These are phyloP conservation scores for Chenopodium suecicum DNA, from an alignment of 148 eudicot species.

Conservation along the genomic window DNA sequence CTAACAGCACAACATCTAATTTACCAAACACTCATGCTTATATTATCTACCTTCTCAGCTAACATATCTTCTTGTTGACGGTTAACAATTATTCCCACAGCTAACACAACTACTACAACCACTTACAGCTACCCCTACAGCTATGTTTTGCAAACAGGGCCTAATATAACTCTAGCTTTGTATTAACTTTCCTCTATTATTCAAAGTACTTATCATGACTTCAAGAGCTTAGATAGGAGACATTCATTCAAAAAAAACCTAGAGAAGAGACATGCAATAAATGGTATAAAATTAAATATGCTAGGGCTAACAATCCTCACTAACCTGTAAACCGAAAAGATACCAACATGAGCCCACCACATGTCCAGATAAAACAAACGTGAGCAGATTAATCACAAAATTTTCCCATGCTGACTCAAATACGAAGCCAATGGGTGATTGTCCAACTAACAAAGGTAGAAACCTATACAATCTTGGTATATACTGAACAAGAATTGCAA, in stretches of 20 bases:
- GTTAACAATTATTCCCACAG: too few relatives aligned
- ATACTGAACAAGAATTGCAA: slow-evolving; percentile 70
- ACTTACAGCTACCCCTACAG: too few relatives aligned
- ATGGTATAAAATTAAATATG: not conserved
- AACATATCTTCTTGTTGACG: too few relatives aligned
- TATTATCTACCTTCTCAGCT: too few relatives aligned
- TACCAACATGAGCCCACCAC: slow-evolving; percentile 87
- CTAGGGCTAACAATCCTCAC: not conserved
- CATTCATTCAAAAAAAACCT: not conserved
- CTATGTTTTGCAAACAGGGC: too few relatives aligned
- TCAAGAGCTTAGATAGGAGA: not conserved
- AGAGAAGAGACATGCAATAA: not conserved
- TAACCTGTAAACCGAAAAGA: slow-evolving; percentile 79
- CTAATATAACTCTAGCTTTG: too few relatives aligned
- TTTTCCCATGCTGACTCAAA: slow-evolving; percentile 85
- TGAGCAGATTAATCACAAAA: slow-evolving; percentile 76
- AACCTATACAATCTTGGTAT: slow-evolving; percentile 64
- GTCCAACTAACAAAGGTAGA: slow-evolving; percentile 63
- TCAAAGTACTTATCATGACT: not conserved
- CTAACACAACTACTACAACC: too few relatives aligned
- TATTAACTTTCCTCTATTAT: not conserved
- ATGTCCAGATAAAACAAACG: slow-evolving; percentile 70
- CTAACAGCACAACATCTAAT: too few relatives aligned
- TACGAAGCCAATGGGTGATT: slow-evolving; percentile 59
- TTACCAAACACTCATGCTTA: too few relatives aligned